These are phyloP conservation scores for Aspergillus proliferans DNA, from an alignment of 2,329 filamentous ascomycete species.

Conservation along the genomic window DNA sequence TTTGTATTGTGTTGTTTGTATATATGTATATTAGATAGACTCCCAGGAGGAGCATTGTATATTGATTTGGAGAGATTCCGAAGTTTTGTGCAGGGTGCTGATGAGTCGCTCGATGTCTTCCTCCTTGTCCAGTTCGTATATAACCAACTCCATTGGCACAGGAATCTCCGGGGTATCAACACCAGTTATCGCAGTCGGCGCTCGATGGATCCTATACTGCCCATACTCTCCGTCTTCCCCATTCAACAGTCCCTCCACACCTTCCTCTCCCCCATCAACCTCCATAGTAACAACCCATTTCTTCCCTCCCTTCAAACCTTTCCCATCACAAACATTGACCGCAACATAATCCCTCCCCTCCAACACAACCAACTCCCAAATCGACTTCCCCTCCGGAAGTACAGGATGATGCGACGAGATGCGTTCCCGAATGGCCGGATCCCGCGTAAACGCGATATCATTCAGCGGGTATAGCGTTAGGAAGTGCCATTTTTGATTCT, in stretches of 20 bases:
- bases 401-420: background rate
- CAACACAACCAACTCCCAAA: background rate
- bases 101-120: background rate
- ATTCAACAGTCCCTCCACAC: background rate
- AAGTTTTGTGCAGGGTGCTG: background rate
- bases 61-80: background rate
- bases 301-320: background rate
- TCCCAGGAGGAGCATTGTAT: background rate
- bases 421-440: background rate
- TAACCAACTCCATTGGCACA: background rate
- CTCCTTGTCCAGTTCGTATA: background rate
- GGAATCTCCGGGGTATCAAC: background rate
- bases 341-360: background rate
- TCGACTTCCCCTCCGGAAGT: background rate
- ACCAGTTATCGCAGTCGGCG: background rate
- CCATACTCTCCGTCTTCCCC: background rate
- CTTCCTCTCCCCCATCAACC: background rate
- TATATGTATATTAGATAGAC: background rate
- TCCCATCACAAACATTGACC: background rate
- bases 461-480: background rate
- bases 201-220: background rate
- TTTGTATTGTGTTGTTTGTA: background rate
- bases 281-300: background rate
- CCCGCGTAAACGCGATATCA: background rate
- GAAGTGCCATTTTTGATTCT: background rate